Conservation (phyloP, 139 green algal species). For the Spirogloea muscicola region DNA sequence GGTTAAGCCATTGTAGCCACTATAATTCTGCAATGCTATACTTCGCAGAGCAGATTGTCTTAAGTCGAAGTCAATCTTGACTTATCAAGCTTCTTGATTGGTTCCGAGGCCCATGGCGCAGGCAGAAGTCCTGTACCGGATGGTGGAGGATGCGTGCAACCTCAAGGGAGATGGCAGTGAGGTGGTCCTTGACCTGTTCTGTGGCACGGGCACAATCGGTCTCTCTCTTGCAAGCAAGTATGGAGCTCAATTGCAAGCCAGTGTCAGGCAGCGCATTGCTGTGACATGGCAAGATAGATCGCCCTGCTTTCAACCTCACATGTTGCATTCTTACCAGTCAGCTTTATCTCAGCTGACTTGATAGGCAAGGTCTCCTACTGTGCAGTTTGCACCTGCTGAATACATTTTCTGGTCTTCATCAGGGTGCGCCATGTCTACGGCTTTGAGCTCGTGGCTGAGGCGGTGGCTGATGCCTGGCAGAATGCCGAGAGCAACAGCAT, state of each 20-base stretch:
- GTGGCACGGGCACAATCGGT: constrained; percentile 77
- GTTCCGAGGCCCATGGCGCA: neutral
- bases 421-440: constrained; percentile 44
- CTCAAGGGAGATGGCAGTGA: constrained; percentile 37
- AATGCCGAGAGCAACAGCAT: constrained; percentile 77
- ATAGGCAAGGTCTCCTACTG: neutral
- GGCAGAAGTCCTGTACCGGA: constrained; percentile 65
- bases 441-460: constrained; percentile 47
- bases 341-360: neutral
- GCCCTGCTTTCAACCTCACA: too few species aligned
- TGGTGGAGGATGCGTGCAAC: constrained; percentile 58
- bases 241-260: neutral
- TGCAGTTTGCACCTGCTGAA: neutral
- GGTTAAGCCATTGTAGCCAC: neutral
- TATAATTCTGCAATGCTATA: neutral
- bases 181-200: constrained; percentile 84
- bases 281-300: neutral
- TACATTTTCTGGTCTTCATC: neutral
- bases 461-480: constrained; percentile 45
- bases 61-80: neutral
- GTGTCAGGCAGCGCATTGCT: constrained; percentile 3
- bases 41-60: neutral
- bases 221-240: constrained; percentile 62
- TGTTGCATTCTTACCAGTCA: too few species aligned
- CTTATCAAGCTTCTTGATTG: constrained; percentile 2